phyloP scores from a whole-genome alignment of 2,329 filamentous ascomycete species.

The Elsinoe arachidis region DNA sequence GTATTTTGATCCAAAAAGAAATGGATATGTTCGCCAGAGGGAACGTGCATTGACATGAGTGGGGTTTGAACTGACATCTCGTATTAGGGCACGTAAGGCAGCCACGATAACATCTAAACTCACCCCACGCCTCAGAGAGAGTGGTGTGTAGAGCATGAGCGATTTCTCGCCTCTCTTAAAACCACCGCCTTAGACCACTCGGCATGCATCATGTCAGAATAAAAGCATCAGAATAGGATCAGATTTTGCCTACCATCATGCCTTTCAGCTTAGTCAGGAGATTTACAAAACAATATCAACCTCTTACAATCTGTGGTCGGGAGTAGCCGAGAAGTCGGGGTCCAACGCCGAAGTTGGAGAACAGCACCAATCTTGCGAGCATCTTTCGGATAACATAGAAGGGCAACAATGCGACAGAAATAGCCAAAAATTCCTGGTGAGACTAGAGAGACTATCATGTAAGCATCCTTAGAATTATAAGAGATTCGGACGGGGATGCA shows the following conservation, averaged over 20 bases:
- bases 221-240: neutral
- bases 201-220: neutral
- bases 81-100: neutral
- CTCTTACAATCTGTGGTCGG: neutral
- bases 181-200: constrained; percentile 15
- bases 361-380: no score
- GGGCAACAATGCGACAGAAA: no score
- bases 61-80: neutral
- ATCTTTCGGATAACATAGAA: no score
- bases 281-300: neutral
- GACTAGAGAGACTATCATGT: no score
- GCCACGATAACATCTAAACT: neutral
- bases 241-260: neutral
- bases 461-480: no score
- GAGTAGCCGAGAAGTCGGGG: neutral
- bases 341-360: no score
- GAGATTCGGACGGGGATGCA: no score
- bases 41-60: neutral
- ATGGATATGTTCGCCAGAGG: neutral
- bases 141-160: no score
- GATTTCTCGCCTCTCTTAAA: neutral
- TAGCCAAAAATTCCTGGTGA: no score
- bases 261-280: neutral
- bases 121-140: neutral
- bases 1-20: neutral